Conservation (phyloP, 2,329 filamentous ascomycete genomes). For the Penicillium expansum region DNA sequence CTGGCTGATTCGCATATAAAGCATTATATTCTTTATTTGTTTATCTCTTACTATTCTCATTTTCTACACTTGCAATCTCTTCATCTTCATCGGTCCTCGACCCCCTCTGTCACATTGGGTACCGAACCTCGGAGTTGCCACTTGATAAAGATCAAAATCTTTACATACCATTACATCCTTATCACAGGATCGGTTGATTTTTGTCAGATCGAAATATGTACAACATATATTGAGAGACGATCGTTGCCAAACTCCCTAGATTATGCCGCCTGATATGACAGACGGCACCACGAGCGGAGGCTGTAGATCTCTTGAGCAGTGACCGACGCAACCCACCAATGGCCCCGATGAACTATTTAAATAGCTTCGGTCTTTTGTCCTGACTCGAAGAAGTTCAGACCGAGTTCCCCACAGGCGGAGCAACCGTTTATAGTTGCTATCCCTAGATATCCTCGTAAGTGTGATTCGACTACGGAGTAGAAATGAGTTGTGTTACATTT, state of each 20-base stretch:
- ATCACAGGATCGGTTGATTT: background rate
- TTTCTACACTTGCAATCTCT: background rate
- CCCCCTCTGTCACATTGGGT: constrained; percentile 1
- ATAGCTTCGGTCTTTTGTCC: constrained; percentile 11
- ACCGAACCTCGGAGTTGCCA: constrained; percentile 6
- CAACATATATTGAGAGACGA: background rate
- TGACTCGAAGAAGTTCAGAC: constrained; percentile 1
- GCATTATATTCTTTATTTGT: constrained; percentile 15
- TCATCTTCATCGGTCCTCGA: background rate
- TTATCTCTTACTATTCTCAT: constrained; percentile 1
- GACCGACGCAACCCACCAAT: constrained; percentile 12
- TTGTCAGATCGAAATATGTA: background rate
- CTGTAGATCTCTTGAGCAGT: constrained; percentile 12
- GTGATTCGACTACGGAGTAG: background rate
- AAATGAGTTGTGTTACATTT: constrained; percentile 9
- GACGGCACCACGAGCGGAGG: constrained; percentile 5
- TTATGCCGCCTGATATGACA: constrained; percentile 2
- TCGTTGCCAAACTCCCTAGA: background rate
- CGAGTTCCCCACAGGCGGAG: background rate
- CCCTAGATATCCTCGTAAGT: background rate
- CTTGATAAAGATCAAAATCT: background rate
- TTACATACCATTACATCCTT: constrained; percentile 7
- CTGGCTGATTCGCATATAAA: background rate
- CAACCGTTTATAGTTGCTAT: background rate
- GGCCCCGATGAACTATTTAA: constrained; percentile 6